Evolutionary conservation across 371 early-diverging fungal genomes (phyloP), one percentile per base, ranked within the genome.

Genomic region (Mucor lusitanicus): DNA sequence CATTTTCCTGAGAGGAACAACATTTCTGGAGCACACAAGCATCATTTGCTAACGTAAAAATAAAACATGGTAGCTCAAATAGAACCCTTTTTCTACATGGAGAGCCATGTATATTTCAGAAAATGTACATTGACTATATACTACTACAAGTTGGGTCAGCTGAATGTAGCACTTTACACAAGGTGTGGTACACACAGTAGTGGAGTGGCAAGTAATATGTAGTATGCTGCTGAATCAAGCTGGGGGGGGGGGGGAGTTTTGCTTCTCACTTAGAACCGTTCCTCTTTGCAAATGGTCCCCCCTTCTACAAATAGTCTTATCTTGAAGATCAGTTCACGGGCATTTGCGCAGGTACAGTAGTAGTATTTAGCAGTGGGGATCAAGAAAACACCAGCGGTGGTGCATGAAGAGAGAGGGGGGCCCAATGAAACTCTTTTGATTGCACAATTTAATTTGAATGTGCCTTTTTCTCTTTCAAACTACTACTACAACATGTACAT

Each of bases 401-500:
- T n/a, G n/a, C n/a, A n/a, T n/a, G 7, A 7, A 17, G 17, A 17
- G 17, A 17, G 17, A 40, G 40, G 40, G 17, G 17, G 40, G 17
- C 17, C 40, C 40, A 40, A 40, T 40, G 40, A 40, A 40, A 40
- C 40, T 40, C 40, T 11, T 3, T 9, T 17, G 13, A 17, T 40
- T 40, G 40, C n/a, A 40, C 40, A 17, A 17, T 40, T 40, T 5
- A 40, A 33, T 40, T 40, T 40, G 40, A 39, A 39, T 39, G 13
- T 7, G 0, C 13, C 5, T 37, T 40, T 17, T 5, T 40, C 12
- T 35, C 37, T 1, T 0, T 35, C 12, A 35, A 35, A 35, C 40
- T 17, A 40, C 3, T 12, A 37, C 25, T 25, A 53, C 23, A 53
- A 23, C 27, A 67, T 67, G 67, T 61, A 61, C 27, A 6, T 67